Conservation (phyloP, 139 green algal species). For the Coelastrella sp. region DNA sequence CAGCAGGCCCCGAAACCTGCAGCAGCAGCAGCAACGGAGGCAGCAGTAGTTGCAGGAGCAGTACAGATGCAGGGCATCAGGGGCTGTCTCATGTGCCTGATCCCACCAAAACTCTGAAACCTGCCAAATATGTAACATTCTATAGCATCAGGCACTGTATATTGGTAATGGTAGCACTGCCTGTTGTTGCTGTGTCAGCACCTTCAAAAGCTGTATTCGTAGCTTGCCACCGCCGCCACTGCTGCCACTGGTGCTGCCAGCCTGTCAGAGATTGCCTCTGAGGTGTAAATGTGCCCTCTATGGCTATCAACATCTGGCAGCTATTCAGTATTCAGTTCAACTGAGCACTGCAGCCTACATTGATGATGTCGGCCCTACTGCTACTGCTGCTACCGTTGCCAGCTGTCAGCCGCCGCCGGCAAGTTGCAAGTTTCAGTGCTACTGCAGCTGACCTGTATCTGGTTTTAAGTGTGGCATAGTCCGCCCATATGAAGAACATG, state of each 20-base stretch:
- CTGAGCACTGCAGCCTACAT: too few relatives aligned
- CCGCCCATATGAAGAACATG: conserved; percentile 22
- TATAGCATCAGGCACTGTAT: too few relatives aligned
- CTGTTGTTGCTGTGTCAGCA: not conserved
- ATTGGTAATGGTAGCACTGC: too few relatives aligned
- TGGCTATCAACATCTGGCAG: too few relatives aligned
- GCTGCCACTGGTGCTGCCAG: not conserved
- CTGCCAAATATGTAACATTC: not conserved
- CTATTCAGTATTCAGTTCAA: too few relatives aligned
- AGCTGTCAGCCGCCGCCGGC: not conserved
- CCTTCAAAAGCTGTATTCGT: not conserved
- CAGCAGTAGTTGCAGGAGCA: not conserved
- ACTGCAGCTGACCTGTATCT: not conserved
- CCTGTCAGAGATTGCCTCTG: not conserved
- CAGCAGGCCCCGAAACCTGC: conserved; percentile 2
- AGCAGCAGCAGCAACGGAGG: not conserved
- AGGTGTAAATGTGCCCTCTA: too few relatives aligned
- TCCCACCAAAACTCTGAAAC: not conserved
- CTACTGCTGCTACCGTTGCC: not conserved
- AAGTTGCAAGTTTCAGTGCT: not conserved
- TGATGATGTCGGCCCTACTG: not conserved
- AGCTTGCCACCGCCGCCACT: not conserved
- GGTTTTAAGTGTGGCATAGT: conserved; percentile 3
- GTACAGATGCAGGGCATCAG: not conserved
- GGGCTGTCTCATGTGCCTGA: too few relatives aligned